Evolutionary conservation across 1,284 basidiomycete genomes (phyloP).

Genomic region (Coniophora puteana): DNA sequence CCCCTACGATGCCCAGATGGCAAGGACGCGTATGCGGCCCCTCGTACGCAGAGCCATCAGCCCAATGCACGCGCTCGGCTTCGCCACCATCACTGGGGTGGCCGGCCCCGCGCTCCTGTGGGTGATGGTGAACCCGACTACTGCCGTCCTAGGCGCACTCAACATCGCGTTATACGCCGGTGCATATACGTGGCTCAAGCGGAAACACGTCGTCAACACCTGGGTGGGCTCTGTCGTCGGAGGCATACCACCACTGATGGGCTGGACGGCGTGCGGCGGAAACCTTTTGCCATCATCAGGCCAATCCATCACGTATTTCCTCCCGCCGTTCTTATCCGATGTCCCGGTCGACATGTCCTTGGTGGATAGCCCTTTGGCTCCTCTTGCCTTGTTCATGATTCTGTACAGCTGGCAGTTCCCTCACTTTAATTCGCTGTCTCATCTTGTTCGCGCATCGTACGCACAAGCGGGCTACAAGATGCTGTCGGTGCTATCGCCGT

Average conservation of each 20-base stretch:
- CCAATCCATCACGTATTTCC: conserved; percentile 55
- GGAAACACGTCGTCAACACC: conserved; percentile 87
- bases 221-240: conserved; percentile 96
- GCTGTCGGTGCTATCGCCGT: conserved; percentile 82
- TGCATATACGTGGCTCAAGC: conserved; percentile 92
- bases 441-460: conserved; percentile 86
- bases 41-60: conserved; percentile 85
- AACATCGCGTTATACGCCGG: conserved; percentile 93
- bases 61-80: conserved; percentile 81
- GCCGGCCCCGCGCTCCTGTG: conserved; percentile 79
- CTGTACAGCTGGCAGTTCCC: conserved; percentile 99
- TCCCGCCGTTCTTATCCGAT: conserved; percentile 45
- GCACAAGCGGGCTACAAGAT: conserved; percentile 94
- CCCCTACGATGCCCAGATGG: conserved; percentile 97
- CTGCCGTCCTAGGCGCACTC: conserved; percentile 78
- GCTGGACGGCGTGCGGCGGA: conserved; percentile 94
- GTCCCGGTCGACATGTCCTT: conserved; percentile 40
- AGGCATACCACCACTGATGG: conserved; percentile 93
- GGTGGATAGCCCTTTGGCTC: conserved; percentile 74
- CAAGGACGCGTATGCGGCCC: conserved; percentile 85
- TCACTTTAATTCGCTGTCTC: conserved; percentile 94
- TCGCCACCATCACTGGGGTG: conserved; percentile 74
- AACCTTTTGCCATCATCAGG: conserved; percentile 63
- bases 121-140: conserved; percentile 86
- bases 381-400: conserved; percentile 73